Evolutionary conservation across 2,329 filamentous ascomycete species (phyloP), one percentile per base, ranked within the genome.

Genomic region (Fusarium mangiferae): DNA sequence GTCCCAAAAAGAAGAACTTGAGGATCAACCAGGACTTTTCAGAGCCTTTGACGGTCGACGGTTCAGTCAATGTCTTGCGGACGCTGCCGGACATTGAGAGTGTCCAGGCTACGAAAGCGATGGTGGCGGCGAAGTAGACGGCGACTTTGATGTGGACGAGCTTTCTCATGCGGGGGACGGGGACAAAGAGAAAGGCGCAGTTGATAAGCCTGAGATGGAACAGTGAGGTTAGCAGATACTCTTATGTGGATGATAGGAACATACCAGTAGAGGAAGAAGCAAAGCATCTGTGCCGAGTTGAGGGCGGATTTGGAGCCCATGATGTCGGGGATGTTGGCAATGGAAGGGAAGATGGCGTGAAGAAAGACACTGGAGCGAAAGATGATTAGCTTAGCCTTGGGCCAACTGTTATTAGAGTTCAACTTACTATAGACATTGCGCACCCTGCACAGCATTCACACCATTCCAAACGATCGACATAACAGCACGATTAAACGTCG

Each of bases 391-490:
- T 5, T 17, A 1, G 12, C n/a, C 36, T 18, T 17, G 18, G 6
- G 3, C 7, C 33, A 4, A 24, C 12, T 17, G 4, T 14, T 7
- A 4, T 2, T 28, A 6, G 20, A 28, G 12, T 3, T 10, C 6
- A 10, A 18, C 63, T 48, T 49, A 66, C 64, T 66, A 66, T 24
- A 66, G 12, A 35, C 64, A 66, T 7, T 66, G 64, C 4, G 64
- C 64, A 11, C 64, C 64, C n/a, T 66, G 64, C 17, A 66, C 64
- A 3, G 64, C 24, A 20, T 45, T 66, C 9, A 66, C 64, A 15
- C 64, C 64, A 33, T 66, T 66, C 64, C 64, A 66, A 3, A 66
- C 64, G 17, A 66, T 66, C 6, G 64, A 66, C 64, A 66, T 66
- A 1, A 66, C 7, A 1, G 64, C 64, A 2, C 64, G 64, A 11